These are phyloP conservation scores for Huiozyma sinensis DNA, from an alignment of 805 yeast genomes.

Conservation along the genomic window DNA sequence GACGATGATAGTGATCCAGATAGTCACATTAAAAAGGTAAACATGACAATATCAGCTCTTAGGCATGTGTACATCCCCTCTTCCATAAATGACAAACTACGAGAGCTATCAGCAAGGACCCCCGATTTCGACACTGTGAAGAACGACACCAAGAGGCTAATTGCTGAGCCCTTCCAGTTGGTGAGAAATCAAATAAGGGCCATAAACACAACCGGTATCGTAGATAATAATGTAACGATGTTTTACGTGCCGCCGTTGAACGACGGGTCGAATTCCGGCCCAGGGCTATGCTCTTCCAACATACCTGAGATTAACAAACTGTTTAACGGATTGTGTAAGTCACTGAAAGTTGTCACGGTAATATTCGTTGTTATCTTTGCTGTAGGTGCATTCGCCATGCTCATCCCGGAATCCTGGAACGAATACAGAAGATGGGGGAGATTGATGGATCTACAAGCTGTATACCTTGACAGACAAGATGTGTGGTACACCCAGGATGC, in stretches of 20 bases:
- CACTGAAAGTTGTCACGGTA: constrained; percentile 30
- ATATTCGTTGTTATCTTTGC: constrained; percentile 32
- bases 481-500: not conserved
- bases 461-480: constrained; percentile 5
- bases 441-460: constrained; percentile 28
- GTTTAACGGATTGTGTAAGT: constrained; percentile 24
- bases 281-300: constrained; percentile 33
- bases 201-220: constrained; percentile 22
- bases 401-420: constrained; percentile 34
- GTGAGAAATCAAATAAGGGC: constrained; percentile 33
- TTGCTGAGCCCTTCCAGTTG: constrained; percentile 49
- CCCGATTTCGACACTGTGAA: constrained; percentile 61
- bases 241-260: constrained; percentile 34
- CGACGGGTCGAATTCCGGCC: constrained; percentile 4
- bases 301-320: constrained; percentile 32
- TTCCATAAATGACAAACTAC: constrained; percentile 48
- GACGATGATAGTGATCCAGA: constrained; percentile 24
- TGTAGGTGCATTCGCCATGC: constrained; percentile 32
- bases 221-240: constrained; percentile 8
- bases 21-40: constrained; percentile 27
- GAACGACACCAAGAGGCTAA: constrained; percentile 42
- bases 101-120: constrained; percentile 37
- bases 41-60: constrained; percentile 46
- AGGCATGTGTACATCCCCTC: constrained; percentile 54
- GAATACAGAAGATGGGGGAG: constrained; percentile 42